Evolutionary conservation across 345 rosid genomes (phyloP).

Genomic region (Pelargonium nanum): DNA sequence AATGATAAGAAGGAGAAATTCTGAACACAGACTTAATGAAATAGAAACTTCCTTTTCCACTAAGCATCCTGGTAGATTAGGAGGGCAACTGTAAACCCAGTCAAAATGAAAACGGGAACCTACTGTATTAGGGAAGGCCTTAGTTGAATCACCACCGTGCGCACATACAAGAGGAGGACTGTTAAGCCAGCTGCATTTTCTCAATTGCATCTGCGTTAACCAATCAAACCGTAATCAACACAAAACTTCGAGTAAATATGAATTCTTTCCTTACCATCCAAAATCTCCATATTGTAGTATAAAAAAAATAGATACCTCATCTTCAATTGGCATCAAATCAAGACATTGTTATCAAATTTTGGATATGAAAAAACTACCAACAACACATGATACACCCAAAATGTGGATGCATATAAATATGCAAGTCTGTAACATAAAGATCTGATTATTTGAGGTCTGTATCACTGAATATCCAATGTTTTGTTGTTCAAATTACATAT

Average conservation of each 20-base stretch:
- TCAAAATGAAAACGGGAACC: constrained; percentile 8
- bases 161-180: constrained; percentile 94
- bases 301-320: neutral
- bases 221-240: neutral
- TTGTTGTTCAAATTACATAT: too few relatives aligned
- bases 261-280: neutral
- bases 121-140: constrained; percentile 83
- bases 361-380: too few relatives aligned
- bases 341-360: too few relatives aligned
- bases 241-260: neutral
- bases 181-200: constrained; percentile 66
- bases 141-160: constrained; percentile 87
- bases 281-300: neutral
- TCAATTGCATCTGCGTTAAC: constrained; percentile 33
- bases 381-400: neutral
- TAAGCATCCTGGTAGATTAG: neutral
- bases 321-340: neutral
- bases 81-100: neutral
- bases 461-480: too few relatives aligned
- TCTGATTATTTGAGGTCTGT: too few relatives aligned
- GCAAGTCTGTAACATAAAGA: too few relatives aligned
- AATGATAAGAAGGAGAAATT: constrained; percentile 10
- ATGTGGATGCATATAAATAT: neutral
- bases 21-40: neutral
- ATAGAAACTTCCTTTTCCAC: neutral